Base-by-base conservation (phyloP, 148 eudicot species). In the Rhododendron simsii region DNA sequence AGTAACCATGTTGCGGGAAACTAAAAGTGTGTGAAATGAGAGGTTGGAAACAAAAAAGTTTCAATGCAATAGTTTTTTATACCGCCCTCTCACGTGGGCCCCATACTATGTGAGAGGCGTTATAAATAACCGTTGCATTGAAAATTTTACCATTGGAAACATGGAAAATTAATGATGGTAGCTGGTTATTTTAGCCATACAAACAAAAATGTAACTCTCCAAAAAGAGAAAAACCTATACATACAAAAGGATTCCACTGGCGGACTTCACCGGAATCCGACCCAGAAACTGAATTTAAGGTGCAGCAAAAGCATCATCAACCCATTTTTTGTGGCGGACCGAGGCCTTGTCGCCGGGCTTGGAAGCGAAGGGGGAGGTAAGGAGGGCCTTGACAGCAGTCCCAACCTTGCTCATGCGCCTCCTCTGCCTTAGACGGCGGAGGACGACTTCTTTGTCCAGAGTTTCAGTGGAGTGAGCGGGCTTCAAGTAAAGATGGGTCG, bases 271-370 rank as follows among this genome's bases (percentile, higher is more conserved):
- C 47, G 47, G 78, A 33, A 37, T 37, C 78, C 7, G 47, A 35
- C 23, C 15, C 44, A 35, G 55, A 78, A 30, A 48, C 12, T 5
- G 15, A 50, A 1, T 59, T 59, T 63, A 91, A 85, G 90, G 94
- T 1, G 92, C 92, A n/a, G 91, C 90, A 78, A 92, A 92, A 83
- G 94, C 91, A 83, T 92, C 91, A 59, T 92, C 94, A 21, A 84
- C 89, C 91, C 91, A 91, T 85, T 73, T 88, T 5, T 33, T 47
- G 35, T 81, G 78, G 35, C 81, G 47, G 50, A 26, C 87, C 0
- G 92, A 78, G 75, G 18, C 80, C 73, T 57, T 50, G 30, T 41
- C 63, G 26, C 12, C 50, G 65, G 41, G 80, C 13, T 77, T n/a
- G 30, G 86, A 53, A 6, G 81, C 12, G 13, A 44, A 57, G 47